These are phyloP conservation scores for Fusarium sp. DNA, from an alignment of 2,329 filamentous ascomycete genomes.

Conservation along the genomic window DNA sequence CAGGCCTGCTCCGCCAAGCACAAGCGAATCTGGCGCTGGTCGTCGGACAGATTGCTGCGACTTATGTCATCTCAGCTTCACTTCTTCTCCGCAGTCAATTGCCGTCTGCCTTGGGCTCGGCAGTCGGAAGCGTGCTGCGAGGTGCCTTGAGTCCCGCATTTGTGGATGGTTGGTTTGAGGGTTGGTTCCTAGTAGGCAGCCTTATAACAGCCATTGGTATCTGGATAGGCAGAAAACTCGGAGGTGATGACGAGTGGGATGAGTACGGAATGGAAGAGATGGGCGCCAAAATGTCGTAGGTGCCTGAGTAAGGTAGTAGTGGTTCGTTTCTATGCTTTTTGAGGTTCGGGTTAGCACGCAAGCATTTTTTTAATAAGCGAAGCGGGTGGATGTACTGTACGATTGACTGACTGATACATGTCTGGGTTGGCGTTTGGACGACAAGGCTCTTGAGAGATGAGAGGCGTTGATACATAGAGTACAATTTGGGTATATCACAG, in stretches of 20 bases:
- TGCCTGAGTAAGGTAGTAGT: neutral
- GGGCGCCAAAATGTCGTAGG: constrained; percentile 71
- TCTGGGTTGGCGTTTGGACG: constrained; percentile 23
- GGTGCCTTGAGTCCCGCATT: constrained; percentile 72
- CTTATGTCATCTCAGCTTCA: constrained; percentile 85
- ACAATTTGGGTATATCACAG: constrained; percentile 8
- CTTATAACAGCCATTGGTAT: constrained; percentile 75
- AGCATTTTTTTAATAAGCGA: constrained; percentile 15
- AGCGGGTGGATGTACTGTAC: constrained; percentile 11
- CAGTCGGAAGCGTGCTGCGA: constrained; percentile 80
- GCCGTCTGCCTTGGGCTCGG: constrained; percentile 78
- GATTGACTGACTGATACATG: constrained; percentile 14
- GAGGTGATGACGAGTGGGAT: constrained; percentile 67
- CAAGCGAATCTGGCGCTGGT: constrained; percentile 83
- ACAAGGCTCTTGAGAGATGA: neutral
- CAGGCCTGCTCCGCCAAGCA: constrained; percentile 75
- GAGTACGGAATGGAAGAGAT: constrained; percentile 73
- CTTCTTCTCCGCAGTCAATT: constrained; percentile 82
- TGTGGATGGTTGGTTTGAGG: constrained; percentile 84
- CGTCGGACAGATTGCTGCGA: constrained; percentile 82
- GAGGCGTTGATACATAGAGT: constrained; percentile 20
- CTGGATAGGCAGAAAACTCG: constrained; percentile 74
- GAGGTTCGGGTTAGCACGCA: constrained; percentile 13
- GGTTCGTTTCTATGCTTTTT: constrained; percentile 15
- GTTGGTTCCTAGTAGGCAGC: constrained; percentile 81